Evolutionary conservation across 371 early-diverging fungal species (phyloP), one percentile per base, ranked within the genome.

Genomic region (Mortierella sp.): DNA sequence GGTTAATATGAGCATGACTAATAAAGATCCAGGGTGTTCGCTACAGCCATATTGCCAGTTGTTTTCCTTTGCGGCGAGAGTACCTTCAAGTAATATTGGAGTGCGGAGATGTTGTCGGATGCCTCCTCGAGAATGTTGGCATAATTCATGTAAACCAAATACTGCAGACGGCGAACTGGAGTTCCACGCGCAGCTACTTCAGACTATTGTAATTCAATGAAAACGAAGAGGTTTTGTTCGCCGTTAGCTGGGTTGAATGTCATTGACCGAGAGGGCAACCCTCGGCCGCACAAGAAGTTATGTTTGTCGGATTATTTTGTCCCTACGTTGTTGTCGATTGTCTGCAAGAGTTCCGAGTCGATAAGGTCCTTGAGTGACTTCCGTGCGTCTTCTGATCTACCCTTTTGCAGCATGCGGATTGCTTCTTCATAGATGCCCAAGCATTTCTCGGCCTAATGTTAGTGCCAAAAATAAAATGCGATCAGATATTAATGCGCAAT

Each of bases 81-180:
- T 88, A 93, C 93, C 89, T 91, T 90, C 24, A 92, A 76, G 72
- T 92, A 93, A 58, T 89, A 89, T 24, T 88, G 81, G 10, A 92
- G 72, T 2, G 92, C 93, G 3, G 89, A 79, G 34, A 80, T 26
- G 8, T 83, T 81, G 13, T 78, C 84, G 0, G 84, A 34, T 44
- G 65, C 89, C 10, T 89, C 86, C 80, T 94, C 91, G 24, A 93
- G 80, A 21, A 94, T 84, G 0, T 83, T 80, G 6, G 91, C 94
- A 82, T 93, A 94, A 78, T 93, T 93, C 70, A 92, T 92, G 68
- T 89, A 91, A 3, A 93, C 93, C 8, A 93, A 83, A 77, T 91
- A 94, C 13, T 90, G 90, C 24, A 92, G 72, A 48, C 88, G 77
- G 14, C 89, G 84, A 3, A 89, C 68, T 0, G 92, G 87, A 0